phyloP scores from a whole-genome alignment of 2,329 filamentous ascomycete species.

The Eurotiales sp. region DNA sequence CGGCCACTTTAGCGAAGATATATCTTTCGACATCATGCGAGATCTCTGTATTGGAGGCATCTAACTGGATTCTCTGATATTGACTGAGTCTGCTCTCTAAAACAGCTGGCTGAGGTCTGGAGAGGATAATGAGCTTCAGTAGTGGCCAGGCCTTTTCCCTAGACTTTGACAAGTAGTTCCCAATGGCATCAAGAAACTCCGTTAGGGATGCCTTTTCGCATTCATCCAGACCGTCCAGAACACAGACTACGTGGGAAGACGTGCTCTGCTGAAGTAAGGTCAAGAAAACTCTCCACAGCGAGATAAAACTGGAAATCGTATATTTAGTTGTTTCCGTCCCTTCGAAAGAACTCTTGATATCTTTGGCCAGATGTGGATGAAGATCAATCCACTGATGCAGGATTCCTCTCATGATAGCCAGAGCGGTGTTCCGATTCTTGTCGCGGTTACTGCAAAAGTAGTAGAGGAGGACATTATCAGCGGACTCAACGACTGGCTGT shows the following conservation, averaged over 20 bases:
- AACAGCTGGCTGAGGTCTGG: slow-evolving; percentile 29
- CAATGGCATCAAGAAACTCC: slow-evolving; percentile 17
- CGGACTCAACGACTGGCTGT: not conserved
- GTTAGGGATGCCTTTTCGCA: slow-evolving; percentile 24
- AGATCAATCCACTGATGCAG: slow-evolving; percentile 38
- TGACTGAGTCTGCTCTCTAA: slow-evolving; percentile 5
- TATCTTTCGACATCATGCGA: slow-evolving; percentile 34
- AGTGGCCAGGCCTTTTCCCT: not conserved
- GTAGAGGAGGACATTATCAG: not conserved
- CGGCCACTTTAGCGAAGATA: slow-evolving; percentile 26
- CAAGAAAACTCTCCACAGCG: slow-evolving; percentile 34
- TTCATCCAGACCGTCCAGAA: slow-evolving; percentile 43
- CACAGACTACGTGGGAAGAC: slow-evolving; percentile 28
- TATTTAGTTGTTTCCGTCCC: slow-evolving; percentile 22
- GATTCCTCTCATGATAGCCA: slow-evolving; percentile 34
- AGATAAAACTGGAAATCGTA: slow-evolving; percentile 20
- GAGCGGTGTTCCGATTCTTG: not conserved
- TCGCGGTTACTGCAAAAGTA: not conserved
- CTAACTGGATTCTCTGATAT: slow-evolving; percentile 31
- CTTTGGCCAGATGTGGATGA: slow-evolving; percentile 27
- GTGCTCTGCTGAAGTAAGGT: slow-evolving; percentile 22
- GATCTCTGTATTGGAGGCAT: slow-evolving; percentile 33
- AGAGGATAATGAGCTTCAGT: slow-evolving; percentile 35
- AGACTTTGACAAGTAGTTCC: slow-evolving; percentile 9
- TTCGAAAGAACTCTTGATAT: slow-evolving; percentile 27